phyloP scores from a whole-genome alignment of 2,329 filamentous ascomycete genomes.

The Fusarium praegraminearum region DNA sequence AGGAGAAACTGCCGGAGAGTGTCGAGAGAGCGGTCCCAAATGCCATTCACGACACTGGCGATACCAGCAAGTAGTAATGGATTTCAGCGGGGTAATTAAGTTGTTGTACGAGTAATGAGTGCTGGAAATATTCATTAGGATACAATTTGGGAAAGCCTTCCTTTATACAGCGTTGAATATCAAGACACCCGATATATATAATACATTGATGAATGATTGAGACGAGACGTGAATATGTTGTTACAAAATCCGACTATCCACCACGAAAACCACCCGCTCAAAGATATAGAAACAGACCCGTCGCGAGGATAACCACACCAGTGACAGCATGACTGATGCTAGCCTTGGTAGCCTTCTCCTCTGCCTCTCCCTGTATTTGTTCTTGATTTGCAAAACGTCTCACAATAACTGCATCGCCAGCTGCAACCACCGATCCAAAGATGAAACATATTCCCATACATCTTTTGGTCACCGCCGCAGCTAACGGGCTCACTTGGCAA shows the following conservation, averaged over 20 bases:
- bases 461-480: conserved; percentile 1
- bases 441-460: conserved; percentile 34
- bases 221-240: neutral
- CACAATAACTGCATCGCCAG: conserved; percentile 32
- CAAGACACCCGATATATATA: neutral
- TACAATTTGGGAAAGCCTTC: neutral
- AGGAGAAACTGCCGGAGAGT: conserved; percentile 43
- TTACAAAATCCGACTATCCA: neutral
- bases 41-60: conserved; percentile 40
- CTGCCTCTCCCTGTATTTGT: conserved; percentile 5
- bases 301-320: conserved; percentile 19
- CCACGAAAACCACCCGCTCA: neutral
- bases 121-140: neutral
- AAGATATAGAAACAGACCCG: conserved; percentile 29
- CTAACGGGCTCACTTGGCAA: conserved; percentile 16
- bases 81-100: fast-evolving
- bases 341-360: conserved; percentile 13
- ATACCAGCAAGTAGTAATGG: conserved; percentile 14
- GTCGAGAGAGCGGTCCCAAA: conserved; percentile 41
- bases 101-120: neutral
- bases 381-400: conserved; percentile 28
- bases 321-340: conserved; percentile 27
- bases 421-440: conserved; percentile 18
- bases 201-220: neutral
- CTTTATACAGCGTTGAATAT: neutral